Evolutionary conservation across 2,329 filamentous ascomycete genomes (phyloP), one percentile per base, ranked within the genome.

Genomic region (Xylariaceae sp.): DNA sequence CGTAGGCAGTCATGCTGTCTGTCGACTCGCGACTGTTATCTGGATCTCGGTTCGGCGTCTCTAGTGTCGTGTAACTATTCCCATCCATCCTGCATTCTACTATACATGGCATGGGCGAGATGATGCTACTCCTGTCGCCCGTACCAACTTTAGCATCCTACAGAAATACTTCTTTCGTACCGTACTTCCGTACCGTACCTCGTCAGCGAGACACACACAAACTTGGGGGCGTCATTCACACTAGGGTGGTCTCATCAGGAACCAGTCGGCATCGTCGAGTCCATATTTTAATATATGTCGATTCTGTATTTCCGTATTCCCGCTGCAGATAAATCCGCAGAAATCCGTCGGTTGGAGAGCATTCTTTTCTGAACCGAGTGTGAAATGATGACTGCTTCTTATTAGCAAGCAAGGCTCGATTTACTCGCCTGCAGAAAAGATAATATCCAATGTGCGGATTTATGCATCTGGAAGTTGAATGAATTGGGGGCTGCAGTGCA

Each of bases 261-360:
- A 53, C 60, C 60, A 61, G 58, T 50, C 57, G 49, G 51, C 60
- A 60, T 60, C 64, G 23, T 1, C 23, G 23, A 30, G 23, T 57
- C 60, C 59, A 58, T 57, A 18, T 18, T 18, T 66, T 67, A 67
- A 71, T 70, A 70, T 70, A 65, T 30, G 23, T 30, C 4, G 23
- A 30, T 30, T 30, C 5, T 42, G 37, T 42, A 42, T 42, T 10
- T 42, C 13, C 13, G 37, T 42, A 42, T 42, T 13, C 37, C 9
- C 9, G 13, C 7, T 42, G 37, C 37, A 42, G 37, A 18, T 18
- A 30, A 30, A 30, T 30, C 23, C 23, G 68, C 65, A 66, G 61
- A 30, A 60, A 53, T 63, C 68, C 65, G 61, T 63, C 59, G 66
- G 59, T 57, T 56, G 57, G 52, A 50, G 45, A 57, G 54, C 23